phyloP scores from a whole-genome alignment of 352 stramenopile species.

The Pythium biforme region DNA sequence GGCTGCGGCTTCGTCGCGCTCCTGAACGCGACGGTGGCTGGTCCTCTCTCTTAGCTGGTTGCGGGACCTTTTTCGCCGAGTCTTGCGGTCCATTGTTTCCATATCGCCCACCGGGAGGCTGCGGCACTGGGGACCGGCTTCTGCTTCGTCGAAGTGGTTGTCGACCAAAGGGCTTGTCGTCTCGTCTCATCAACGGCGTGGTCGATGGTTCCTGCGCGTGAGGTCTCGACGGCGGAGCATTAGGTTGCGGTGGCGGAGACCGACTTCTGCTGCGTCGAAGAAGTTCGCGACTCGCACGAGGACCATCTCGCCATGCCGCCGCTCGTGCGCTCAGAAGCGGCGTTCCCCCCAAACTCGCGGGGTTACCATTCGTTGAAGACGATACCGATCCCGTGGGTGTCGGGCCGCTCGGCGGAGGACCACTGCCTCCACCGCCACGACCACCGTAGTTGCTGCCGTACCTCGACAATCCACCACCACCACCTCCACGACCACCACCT shows the following conservation, averaged over 20 bases:
- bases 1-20: constrained; percentile 11
- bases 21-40: not conserved
- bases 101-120: not conserved
- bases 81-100: not conserved
- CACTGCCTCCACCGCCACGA: constrained; percentile 5
- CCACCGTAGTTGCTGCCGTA: constrained; percentile 26
- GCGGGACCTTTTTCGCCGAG: not conserved
- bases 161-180: not conserved
- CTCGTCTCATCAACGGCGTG: not conserved
- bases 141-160: not conserved
- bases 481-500: constrained; percentile 4
- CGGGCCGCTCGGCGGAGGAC: not conserved
- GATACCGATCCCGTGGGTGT: not conserved
- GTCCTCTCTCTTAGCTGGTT: not conserved
- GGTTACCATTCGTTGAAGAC: not conserved
- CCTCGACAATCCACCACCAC: constrained; percentile 7
- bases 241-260: constrained; percentile 13
- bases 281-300: constrained; percentile 10
- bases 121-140: not conserved
- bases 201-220: not conserved
- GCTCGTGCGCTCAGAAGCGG: not conserved
- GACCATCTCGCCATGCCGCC: constrained; percentile 21
- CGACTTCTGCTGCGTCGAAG: constrained; percentile 20
- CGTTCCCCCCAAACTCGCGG: not conserved
- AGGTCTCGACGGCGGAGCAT: not conserved